Evolutionary conservation across 495 filamentous ascomycete genomes (phyloP).

Genomic region (Penicillium coffeae): DNA sequence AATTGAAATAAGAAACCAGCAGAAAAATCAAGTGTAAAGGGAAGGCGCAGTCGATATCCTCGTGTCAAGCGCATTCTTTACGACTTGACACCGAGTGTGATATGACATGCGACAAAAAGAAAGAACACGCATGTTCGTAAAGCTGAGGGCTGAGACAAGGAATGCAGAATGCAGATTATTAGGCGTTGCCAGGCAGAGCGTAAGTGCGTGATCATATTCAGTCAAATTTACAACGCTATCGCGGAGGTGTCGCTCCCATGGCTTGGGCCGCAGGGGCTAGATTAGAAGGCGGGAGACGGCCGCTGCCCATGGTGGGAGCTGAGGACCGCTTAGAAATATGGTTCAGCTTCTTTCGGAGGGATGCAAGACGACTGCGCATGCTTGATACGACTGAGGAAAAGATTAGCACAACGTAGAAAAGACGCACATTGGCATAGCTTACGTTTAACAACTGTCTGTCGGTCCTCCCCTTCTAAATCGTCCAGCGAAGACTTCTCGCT

Average conservation of each 20-base stretch:
- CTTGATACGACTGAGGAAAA: conserved; percentile 50
- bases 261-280: conserved; percentile 25
- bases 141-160: neutral
- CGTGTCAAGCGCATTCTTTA: no score
- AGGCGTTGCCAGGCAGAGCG: neutral
- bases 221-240: conserved; percentile 9
- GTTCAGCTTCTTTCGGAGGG: conserved; percentile 56
- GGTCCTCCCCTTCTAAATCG: conserved; percentile 68
- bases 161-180: neutral
- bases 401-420: conserved; percentile 30
- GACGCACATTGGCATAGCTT: no score
- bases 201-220: neutral
- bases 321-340: conserved; percentile 50
- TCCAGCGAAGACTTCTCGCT: conserved; percentile 45
- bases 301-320: conserved; percentile 23
- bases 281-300: conserved; percentile 31
- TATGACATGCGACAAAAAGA: neutral
- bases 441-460: conserved; percentile 69
- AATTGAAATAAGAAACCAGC: conserved; percentile 11
- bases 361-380: conserved; percentile 52
- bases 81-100: neutral
- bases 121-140: neutral
- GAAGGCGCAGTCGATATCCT: neutral
- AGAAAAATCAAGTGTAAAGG: conserved; percentile 5
- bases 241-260: conserved; percentile 29